Evolutionary conservation across 306 rosid genomes (phyloP), one percentile per base, ranked within the genome.

Genomic region (Acmispon strigosus): DNA sequence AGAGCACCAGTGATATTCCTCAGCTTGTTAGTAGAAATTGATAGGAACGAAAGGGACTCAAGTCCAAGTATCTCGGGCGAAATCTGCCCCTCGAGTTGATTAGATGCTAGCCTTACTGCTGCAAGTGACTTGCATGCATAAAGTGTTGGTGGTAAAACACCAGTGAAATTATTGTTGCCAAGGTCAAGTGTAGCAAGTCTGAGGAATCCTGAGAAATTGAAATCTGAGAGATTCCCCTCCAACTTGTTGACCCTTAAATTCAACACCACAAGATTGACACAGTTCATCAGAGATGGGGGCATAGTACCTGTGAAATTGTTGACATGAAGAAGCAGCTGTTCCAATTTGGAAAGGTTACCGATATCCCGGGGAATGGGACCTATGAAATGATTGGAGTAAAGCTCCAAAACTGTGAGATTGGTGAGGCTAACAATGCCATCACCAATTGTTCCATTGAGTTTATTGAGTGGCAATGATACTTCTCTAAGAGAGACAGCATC

Each of bases 21-120:
- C 37, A 94, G 74, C 8, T 13, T 73, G 78, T 94, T 94, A 62
- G 69, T 79, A 10, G 99, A 94, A 64, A 94, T 47, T 16, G 99
- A 83, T 6, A 94, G 78, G 78, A 89, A 94, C 44, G 97, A 71
- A 34, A 94, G 66, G 8, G 90, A 87, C 76, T 83, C 74, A 34
- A 94, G 83, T 15, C 68, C 74, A 62, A 70, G 80, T 69, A 94
- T 80, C 74, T 84, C 86, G 0, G 83, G 84, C 0, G 78, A 78
- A 74, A 94, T 81, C 83, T 94, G 79, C 4, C 98, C 97, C 66
- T 55, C 79, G 7, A 94, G 83, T 16, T 65, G 47, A 78, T 94
- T 94, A 32, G 51, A 76, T 10, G 97, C 90, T 41, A 94, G 50
- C 83, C 99, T 86, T 18, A 94, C 54, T 11, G 97, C 99, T 52